phyloP scores from a whole-genome alignment of 805 yeast genomes.

The Barnettozyma botsteinii region DNA sequence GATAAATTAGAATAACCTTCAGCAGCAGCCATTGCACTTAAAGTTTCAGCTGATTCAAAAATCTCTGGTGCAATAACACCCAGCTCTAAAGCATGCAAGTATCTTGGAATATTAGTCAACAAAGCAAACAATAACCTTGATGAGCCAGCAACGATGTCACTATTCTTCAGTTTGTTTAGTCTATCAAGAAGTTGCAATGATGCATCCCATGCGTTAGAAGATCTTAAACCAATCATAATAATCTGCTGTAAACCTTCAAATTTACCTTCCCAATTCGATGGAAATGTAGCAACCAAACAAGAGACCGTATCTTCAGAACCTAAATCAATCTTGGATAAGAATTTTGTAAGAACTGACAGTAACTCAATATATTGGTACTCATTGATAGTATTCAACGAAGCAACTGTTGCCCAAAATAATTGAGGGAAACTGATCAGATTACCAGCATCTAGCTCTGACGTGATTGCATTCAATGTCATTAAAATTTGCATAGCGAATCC shows the following conservation, averaged over 20 bases:
- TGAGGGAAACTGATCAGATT: slow-evolving; percentile 86
- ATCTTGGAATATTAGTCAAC: slow-evolving; percentile 77
- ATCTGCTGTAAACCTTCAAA: slow-evolving; percentile 84
- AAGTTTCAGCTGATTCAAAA: slow-evolving; percentile 45
- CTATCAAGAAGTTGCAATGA: slow-evolving; percentile 69
- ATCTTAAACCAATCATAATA: slow-evolving; percentile 77
- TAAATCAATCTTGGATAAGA: slow-evolving; percentile 79
- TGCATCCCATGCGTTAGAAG: slow-evolving; percentile 73
- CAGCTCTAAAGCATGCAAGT: slow-evolving; percentile 70
- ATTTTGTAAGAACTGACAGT: slow-evolving; percentile 72
- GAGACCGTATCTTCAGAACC: slow-evolving; percentile 82
- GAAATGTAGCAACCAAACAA: slow-evolving; percentile 79
- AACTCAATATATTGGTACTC: slow-evolving; percentile 92
- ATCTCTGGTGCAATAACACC: slow-evolving; percentile 46
- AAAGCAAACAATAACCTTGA: slow-evolving; percentile 66
- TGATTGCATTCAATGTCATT: slow-evolving; percentile 91
- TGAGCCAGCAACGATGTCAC: slow-evolving; percentile 71
- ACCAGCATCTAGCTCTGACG: slow-evolving; percentile 76
- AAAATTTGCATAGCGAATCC: slow-evolving; percentile 96
- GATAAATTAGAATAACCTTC: slow-evolving; percentile 54
- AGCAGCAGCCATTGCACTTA: slow-evolving; percentile 56
- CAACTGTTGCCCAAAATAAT: slow-evolving; percentile 91
- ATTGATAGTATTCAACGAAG: slow-evolving; percentile 82
- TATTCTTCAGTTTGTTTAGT: slow-evolving; percentile 58
- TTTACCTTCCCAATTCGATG: slow-evolving; percentile 92